A percentile compares a stretch with the other conserved stretches of the same genome.
Conservation (phyloP, 2,329 filamentous ascomycete species). For the Pyrenophora graminea region DNA sequence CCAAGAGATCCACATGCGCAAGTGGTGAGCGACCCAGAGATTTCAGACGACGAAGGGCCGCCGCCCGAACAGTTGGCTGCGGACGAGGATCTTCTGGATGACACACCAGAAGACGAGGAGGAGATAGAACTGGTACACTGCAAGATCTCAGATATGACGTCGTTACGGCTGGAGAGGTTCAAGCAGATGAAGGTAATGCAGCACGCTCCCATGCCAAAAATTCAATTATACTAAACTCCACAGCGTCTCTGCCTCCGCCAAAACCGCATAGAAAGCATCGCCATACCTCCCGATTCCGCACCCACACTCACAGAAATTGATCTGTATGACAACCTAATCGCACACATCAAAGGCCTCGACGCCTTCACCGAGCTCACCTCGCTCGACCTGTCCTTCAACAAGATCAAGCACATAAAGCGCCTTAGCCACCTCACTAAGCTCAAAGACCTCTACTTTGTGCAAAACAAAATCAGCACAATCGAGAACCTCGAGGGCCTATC, state of each 20-base stretch:
- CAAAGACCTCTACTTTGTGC: constrained; percentile 86
- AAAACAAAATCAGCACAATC: constrained; percentile 90
- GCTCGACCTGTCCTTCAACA: constrained; percentile 96
- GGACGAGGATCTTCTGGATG: constrained; percentile 61
- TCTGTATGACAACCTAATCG: constrained; percentile 94
- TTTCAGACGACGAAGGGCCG: constrained; percentile 68
- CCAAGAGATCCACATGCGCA: constrained; percentile 62
- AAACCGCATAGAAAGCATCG: constrained; percentile 81
- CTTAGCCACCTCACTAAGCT: constrained; percentile 76
- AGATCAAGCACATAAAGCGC: constrained; percentile 97
- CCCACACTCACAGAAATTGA: constrained; percentile 80
- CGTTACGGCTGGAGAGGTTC: constrained; percentile 83
- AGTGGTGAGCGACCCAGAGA: constrained; percentile 76
- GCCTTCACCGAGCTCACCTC: constrained; percentile 73
- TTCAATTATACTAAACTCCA: constrained; percentile 9
- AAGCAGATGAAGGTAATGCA: constrained; percentile 63
- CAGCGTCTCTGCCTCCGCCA: constrained; percentile 85
- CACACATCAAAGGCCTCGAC: constrained; percentile 83
- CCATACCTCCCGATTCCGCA: constrained; percentile 70
- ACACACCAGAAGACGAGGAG: constrained; percentile 59
- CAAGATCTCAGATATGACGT: constrained; percentile 76
- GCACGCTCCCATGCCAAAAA: neutral
- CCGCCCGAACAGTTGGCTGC: constrained; percentile 42
- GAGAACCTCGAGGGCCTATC: constrained; percentile 78
- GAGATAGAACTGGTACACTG: constrained; percentile 85